Evolutionary conservation across 1,139 yeast genomes (phyloP), one percentile per base, ranked within the genome.

Genomic region (Sugiyamaella castrensis): DNA sequence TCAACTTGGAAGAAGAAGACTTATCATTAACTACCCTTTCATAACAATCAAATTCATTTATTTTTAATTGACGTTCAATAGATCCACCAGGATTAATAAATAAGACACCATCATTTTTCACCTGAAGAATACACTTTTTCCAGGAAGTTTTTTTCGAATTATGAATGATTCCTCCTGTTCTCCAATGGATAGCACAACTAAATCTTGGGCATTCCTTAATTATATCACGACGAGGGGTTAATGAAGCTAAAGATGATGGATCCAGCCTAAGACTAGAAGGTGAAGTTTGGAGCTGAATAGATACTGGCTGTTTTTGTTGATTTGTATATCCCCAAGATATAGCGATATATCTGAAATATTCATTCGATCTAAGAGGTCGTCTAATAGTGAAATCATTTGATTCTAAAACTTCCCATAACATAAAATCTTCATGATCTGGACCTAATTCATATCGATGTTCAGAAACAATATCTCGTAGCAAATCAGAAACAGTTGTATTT

Each of bases 181-280:
- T 47, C 50, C 49, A 56, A 29, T 42, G 40, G n/a, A 47, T 46
- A 27, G 48, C 33, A 24, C 54, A 51, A 13, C 50, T 35, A 34
- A 52, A 50, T 40, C 16, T 24, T n/a, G 57, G 53, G 31, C 53
- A 55, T 10, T 51, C 51, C 19, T 57, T 59, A 35, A 64, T 47
- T 48, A 66, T 55, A 51, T 65, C 70, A 4, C 70, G 57, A 2
- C 70, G 61, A 3, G 70, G 68, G 27, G 59, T 60, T 19, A 66
- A 54, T 26, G 60, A 62, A 15, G 70, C 70, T 13, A 64, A 53
- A 19, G 67, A 62, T 16, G 48, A 50, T 27, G 52, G 53, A 41
- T 64, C 67, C 34, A 63, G 48, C 26, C 62, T 56, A 41, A 54
- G 44, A 12, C 57, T 50, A 24, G 63, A 56, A 10, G 61, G 48